These are phyloP conservation scores for Debaryomycetaceae sp. DNA, from an alignment of 1,139 yeast genomes.

Conservation along the genomic window DNA sequence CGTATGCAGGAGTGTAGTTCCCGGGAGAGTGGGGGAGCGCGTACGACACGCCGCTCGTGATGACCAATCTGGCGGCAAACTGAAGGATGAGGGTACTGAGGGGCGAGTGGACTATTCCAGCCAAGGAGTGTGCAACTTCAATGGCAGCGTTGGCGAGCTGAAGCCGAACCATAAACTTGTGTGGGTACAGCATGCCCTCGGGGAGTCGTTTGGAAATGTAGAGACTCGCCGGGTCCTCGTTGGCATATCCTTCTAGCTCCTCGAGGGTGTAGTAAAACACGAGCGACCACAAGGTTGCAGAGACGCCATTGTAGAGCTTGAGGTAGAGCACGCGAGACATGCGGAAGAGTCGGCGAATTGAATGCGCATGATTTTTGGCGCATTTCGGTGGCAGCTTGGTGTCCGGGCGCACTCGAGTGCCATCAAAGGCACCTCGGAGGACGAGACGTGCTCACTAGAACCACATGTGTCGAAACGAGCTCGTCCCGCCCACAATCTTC, in stretches of 20 bases:
- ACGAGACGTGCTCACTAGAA: too few relatives aligned
- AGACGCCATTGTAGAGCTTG: slow-evolving; percentile 53
- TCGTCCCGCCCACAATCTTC: too few relatives aligned
- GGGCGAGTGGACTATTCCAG: slow-evolving; percentile 30
- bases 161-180: slow-evolving; percentile 22
- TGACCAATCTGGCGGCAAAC: slow-evolving; percentile 29
- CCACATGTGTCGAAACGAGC: too few relatives aligned
- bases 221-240: slow-evolving; percentile 1
- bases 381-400: not conserved
- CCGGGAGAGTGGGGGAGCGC: slow-evolving; percentile 30
- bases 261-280: slow-evolving; percentile 25
- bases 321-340: slow-evolving; percentile 13
- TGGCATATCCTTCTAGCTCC: slow-evolving; percentile 12
- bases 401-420: too few relatives aligned
- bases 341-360: not conserved
- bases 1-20: slow-evolving; percentile 24
- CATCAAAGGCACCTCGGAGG: too few relatives aligned
- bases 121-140: slow-evolving; percentile 23
- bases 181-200: slow-evolving; percentile 21
- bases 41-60: slow-evolving; percentile 29
- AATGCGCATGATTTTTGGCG: not conserved
- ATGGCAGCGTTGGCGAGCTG: slow-evolving; percentile 27
- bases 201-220: slow-evolving; percentile 6
- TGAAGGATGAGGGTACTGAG: slow-evolving; percentile 26
- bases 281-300: slow-evolving; percentile 65